Conservation (phyloP, 805 yeast genomes). For the Candida manassasensis region DNA sequence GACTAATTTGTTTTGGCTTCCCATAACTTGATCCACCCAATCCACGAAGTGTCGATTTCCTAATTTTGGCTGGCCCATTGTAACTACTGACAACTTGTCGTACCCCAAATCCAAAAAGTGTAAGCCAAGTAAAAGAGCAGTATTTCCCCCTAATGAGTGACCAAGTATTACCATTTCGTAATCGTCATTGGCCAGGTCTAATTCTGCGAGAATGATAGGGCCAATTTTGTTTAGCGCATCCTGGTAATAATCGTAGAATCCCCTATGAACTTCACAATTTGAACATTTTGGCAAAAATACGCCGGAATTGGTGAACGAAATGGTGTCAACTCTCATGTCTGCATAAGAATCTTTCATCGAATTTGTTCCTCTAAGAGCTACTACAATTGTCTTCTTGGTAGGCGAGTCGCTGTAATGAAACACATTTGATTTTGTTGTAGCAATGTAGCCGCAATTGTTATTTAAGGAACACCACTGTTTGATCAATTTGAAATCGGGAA, state of each 20-base stretch:
- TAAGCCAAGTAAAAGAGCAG: conserved; percentile 32
- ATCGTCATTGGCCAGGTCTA: conserved; percentile 11
- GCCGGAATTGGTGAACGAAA: conserved; percentile 20
- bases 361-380: conserved; percentile 41
- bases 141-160: conserved; percentile 40
- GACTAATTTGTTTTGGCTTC: conserved; percentile 18
- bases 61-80: conserved; percentile 43
- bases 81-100: conserved; percentile 26
- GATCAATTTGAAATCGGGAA: conserved; percentile 34
- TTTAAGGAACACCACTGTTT: conserved; percentile 39
- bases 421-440: conserved; percentile 24
- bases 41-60: conserved; percentile 35
- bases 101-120: conserved; percentile 33
- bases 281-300: conserved; percentile 24
- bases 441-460: conserved; percentile 37
- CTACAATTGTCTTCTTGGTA: conserved; percentile 24
- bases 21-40: conserved; percentile 33
- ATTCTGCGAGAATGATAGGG: conserved; percentile 17
- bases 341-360: conserved; percentile 36
- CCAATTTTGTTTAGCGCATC: conserved; percentile 25
- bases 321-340: conserved; percentile 36
- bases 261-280: conserved; percentile 35
- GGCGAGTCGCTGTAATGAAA: conserved; percentile 14
- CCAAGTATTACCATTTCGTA: conserved; percentile 24
- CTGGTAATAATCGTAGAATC: conserved; percentile 28